Evolutionary conservation across 2,329 filamentous ascomycete genomes (phyloP).

Genomic region (Pseudogymnoascus sp.): DNA sequence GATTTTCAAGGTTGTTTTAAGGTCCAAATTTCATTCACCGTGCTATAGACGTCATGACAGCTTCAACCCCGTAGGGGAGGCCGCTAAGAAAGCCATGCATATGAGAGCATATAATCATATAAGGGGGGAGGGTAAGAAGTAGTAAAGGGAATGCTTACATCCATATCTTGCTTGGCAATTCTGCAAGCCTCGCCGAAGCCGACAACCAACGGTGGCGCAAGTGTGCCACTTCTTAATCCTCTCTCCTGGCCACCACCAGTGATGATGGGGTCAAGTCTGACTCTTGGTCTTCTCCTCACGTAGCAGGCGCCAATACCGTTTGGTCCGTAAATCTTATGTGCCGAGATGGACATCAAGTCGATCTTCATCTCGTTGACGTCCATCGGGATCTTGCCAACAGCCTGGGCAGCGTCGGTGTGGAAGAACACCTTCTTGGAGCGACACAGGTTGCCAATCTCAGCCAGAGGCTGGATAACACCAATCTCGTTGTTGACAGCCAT

Average conservation of each 20-base stretch:
- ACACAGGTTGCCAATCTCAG: slow-evolving; percentile 88
- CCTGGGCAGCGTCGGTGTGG: slow-evolving; percentile 93
- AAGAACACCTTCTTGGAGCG: slow-evolving; percentile 92
- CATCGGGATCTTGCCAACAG: slow-evolving; percentile 95
- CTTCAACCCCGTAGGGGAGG: slow-evolving; percentile 32
- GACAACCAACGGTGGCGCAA: slow-evolving; percentile 80
- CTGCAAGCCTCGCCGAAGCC: slow-evolving; percentile 95
- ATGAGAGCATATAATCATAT: slow-evolving; percentile 76
- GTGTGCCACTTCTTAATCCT: slow-evolving; percentile 85
- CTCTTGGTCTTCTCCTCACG: slow-evolving; percentile 82
- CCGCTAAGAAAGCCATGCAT: slow-evolving; percentile 88
- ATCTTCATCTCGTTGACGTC: slow-evolving; percentile 98
- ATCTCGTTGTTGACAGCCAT: slow-evolving; percentile 99
- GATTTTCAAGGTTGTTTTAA: background rate
- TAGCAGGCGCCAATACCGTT: slow-evolving; percentile 97
- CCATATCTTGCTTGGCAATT: slow-evolving; percentile 81
- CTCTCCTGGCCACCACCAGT: slow-evolving; percentile 93
- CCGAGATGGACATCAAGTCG: slow-evolving; percentile 97
- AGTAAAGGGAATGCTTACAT: slow-evolving; percentile 51
- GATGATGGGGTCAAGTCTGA: slow-evolving; percentile 92
- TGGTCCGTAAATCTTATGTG: slow-evolving; percentile 96
- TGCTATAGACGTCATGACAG: slow-evolving; percentile 44
- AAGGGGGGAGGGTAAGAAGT: slow-evolving; percentile 14
- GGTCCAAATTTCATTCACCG: slow-evolving; percentile 47
- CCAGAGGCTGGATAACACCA: slow-evolving; percentile 93